Evolutionary conservation across 495 filamentous ascomycete species (phyloP), one percentile per base, ranked within the genome.

Genomic region (Entonaema liquescens): DNA sequence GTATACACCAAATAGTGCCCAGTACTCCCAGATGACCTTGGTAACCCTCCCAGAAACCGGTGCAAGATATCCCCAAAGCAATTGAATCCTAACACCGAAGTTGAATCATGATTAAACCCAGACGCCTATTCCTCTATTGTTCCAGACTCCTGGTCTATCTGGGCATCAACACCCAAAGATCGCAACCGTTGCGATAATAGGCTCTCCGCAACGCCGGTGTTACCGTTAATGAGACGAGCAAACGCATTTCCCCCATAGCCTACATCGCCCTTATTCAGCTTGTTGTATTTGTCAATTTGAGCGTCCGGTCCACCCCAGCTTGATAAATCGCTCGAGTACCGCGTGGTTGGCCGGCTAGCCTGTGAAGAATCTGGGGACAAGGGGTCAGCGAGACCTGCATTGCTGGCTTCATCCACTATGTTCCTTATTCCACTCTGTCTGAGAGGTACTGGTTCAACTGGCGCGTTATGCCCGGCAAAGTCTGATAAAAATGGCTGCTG

Each of bases 191-290:
- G 73, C 2, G 83, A 85, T 4, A 85, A 63, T 19, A 85, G 71
- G 2, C 83, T 78, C 59, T 83, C 82, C 3, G 80, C 68, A 9
- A 69, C 62, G 19, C 67, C 73, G 11, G 76, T 72, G 19, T 74
- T 74, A 17, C 64, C 74, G 49, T 74, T 72, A 35, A 76, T 75
- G 9, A 74, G 71, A 12, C 31, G 67, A 31, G 68, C 65, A 36
- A 86, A 89, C 11, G 84, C 81, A 68, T 89, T 86, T 9, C 89
- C 90, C 5, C 86, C 89, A 66, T 93, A 93, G 21, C 89, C 90
- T 13, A 80, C 77, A 74, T 92, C 89, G 15, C 87, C 89, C 73
- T 85, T 91, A 74, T 73, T 89, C 38, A 91, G 87, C 73, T 92
- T 93, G 66, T 83, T 86, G 71, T 92, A 91, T 21, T 79, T 73